phyloP scores from a whole-genome alignment of 106 monocot genomes.

The Dendrobium catenatum region DNA sequence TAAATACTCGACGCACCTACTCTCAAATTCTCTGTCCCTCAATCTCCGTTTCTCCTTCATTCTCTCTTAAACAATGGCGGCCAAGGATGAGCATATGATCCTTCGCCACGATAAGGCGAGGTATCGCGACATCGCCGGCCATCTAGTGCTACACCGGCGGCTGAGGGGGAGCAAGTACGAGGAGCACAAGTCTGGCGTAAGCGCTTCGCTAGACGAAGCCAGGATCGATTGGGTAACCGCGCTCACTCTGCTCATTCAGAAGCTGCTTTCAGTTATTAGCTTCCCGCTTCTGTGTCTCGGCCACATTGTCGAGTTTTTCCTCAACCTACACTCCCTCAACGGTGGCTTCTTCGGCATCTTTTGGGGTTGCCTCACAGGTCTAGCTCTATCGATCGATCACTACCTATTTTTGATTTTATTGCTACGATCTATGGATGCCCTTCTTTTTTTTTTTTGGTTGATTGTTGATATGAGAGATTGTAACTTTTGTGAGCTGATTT shows the following conservation, averaged over 20 bases:
- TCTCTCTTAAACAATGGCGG: neutral
- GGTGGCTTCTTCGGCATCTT: constrained; percentile 1
- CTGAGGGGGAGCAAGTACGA: neutral
- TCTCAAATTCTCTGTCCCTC: no score
- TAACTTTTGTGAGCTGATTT: no score
- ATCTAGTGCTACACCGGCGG: neutral
- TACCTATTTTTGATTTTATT: neutral
- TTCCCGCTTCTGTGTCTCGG: neutral
- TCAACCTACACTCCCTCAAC: constrained; percentile 9
- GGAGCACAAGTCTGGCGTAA: neutral
- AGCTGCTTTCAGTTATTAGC: neutral
- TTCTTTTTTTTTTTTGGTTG: no score
- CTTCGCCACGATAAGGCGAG: constrained; percentile 7
- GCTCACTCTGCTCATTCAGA: constrained; percentile 4
- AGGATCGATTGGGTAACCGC: neutral
- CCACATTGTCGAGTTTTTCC: neutral
- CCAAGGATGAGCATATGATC: neutral
- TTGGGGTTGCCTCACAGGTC: neutral
- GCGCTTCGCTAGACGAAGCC: neutral
- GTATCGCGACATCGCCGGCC: neutral
- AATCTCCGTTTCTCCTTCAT: no score
- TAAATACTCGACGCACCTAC: no score
- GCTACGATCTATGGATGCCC: no score
- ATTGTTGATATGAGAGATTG: no score
- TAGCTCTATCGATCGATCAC: neutral